A percentile compares a stretch with the other conserved stretches of the same genome.
Conservation (phyloP, 306 rosid genomes). For the Betula pendula region DNA sequence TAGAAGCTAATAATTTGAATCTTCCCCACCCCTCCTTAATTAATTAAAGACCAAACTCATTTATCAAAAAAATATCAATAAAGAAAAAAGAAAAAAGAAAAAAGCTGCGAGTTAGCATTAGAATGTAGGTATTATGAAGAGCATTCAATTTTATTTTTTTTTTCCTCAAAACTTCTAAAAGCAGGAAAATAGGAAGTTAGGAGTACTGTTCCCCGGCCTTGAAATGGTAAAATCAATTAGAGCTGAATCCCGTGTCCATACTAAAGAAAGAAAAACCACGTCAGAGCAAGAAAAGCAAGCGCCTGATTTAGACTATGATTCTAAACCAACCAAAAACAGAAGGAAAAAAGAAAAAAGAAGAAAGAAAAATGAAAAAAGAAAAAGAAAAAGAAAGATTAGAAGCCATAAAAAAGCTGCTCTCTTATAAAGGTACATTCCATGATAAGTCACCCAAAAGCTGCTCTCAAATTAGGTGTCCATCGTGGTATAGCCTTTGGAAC, state of each 20-base stretch:
- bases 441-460: not conserved
- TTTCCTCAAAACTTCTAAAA: too few species aligned
- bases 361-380: not conserved
- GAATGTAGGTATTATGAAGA: too few species aligned
- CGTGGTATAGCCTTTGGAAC: not conserved
- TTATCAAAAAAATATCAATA: too few species aligned
- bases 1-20: too few species aligned
- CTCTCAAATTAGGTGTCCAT: not conserved
- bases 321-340: too few species aligned
- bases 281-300: too few species aligned
- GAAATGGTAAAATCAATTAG: not conserved
- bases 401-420: not conserved
- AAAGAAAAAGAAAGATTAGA: not conserved
- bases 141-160: too few species aligned
- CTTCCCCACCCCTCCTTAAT: too few species aligned
- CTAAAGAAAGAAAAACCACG: not conserved
- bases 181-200: not conserved
- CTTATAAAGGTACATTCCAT: not conserved
- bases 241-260: not conserved
- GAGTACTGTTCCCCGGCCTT: not conserved
- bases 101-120: too few species aligned
- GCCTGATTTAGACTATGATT: too few species aligned
- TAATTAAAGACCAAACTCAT: too few species aligned
- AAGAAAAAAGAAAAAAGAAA: too few species aligned
- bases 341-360: not conserved